phyloP scores from a whole-genome alignment of 148 eudicot species.

The Limonium bicolor region DNA sequence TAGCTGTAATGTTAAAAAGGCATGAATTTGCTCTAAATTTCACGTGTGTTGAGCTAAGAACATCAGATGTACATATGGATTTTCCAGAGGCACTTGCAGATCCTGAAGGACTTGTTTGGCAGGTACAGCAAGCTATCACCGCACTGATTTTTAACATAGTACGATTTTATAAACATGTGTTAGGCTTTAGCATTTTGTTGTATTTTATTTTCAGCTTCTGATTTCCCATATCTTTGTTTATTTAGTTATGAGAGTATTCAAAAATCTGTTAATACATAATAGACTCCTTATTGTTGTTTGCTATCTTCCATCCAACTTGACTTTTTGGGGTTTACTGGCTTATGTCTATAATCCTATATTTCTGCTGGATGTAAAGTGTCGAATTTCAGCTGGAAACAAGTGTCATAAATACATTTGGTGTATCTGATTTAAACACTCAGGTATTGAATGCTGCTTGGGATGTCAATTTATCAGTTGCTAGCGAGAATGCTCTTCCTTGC shows the following conservation, averaged over 20 bases:
- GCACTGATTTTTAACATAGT: not conserved
- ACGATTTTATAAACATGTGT: not conserved
- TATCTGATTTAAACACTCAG: conserved; percentile 12
- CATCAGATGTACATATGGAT: conserved; percentile 46
- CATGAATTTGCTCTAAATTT: conserved; percentile 57
- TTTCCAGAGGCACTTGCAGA: conserved; percentile 82
- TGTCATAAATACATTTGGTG: too few relatives aligned
- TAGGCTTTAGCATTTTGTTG: too few relatives aligned
- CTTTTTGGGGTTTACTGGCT: not conserved
- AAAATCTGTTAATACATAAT: too few relatives aligned
- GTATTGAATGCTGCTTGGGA: conserved; percentile 95
- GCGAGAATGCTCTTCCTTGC: conserved; percentile 88
- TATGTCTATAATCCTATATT: not conserved
- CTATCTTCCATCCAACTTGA: not conserved
- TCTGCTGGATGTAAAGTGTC: too few relatives aligned
- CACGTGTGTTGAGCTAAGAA: conserved; percentile 79
- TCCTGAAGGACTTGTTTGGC: conserved; percentile 90
- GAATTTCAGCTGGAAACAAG: too few relatives aligned
- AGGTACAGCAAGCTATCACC: conserved; percentile 23
- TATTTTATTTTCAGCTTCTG: too few relatives aligned
- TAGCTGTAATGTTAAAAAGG: conserved; percentile 61
- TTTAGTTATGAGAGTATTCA: too few relatives aligned
- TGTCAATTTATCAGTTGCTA: conserved; percentile 67
- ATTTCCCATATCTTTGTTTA: too few relatives aligned
- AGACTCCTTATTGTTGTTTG: too few relatives aligned